A percentile compares a stretch with the other conserved stretches of the same genome.
These are phyloP conservation scores for Heritiera littoralis DNA, from an alignment of 345 rosid genomes.

Conservation along the genomic window DNA sequence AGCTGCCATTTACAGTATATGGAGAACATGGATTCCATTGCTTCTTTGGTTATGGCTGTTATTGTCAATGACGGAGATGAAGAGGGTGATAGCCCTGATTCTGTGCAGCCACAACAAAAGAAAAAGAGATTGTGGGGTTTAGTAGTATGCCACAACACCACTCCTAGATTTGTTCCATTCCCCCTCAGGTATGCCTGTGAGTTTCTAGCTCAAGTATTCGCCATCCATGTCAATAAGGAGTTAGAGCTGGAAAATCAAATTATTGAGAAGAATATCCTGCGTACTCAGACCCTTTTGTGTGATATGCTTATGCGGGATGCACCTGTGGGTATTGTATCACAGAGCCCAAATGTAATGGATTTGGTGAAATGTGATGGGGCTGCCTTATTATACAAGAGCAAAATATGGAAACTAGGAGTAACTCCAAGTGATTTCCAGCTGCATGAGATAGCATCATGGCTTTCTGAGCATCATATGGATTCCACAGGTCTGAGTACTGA, in stretches of 20 bases:
- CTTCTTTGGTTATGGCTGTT: conserved; percentile 93
- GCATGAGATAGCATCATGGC: conserved; percentile 69
- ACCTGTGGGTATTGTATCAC: conserved; percentile 80
- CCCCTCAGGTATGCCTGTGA: conserved; percentile 97
- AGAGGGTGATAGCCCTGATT: conserved; percentile 41
- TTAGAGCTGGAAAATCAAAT: conserved; percentile 81
- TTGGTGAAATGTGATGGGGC: conserved; percentile 96
- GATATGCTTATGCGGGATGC: conserved; percentile 96
- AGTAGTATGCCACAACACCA: conserved; percentile 87
- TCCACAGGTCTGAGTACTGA: conserved; percentile 94
- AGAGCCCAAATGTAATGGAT: conserved; percentile 84
- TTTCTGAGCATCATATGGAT: conserved; percentile 73
- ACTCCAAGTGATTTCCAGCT: conserved; percentile 75
- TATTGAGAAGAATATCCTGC: conserved; percentile 81
- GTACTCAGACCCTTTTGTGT: conserved; percentile 86
- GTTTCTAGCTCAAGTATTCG: conserved; percentile 90
- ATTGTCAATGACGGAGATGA: conserved; percentile 81
- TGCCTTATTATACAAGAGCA: conserved; percentile 67
- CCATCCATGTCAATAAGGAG: conserved; percentile 89
- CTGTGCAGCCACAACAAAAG: conserved; percentile 59
- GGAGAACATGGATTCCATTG: conserved; percentile 90
- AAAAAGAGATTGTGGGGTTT: conserved; percentile 93
- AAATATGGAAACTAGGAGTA: conserved; percentile 62
- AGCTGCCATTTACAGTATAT: conserved; percentile 89
- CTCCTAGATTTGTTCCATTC: conserved; percentile 88